Evolutionary conservation across 441 rosid genomes (phyloP).

Genomic region (Adansonia madagascariensis): DNA sequence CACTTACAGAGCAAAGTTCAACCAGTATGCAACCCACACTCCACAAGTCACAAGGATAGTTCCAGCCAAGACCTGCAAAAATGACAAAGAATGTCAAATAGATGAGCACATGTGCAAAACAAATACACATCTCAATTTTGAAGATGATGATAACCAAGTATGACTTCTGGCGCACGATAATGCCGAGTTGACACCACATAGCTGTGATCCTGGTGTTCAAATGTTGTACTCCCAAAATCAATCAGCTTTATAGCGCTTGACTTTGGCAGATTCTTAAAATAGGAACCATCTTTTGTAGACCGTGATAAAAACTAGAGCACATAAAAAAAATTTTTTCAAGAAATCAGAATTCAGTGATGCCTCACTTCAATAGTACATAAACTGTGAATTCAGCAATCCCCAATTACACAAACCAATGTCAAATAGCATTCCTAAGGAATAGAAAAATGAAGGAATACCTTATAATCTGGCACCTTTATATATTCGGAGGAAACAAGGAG

Average conservation of each 20-base stretch:
- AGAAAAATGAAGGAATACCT: slow-evolving; percentile 46
- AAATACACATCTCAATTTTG: neutral
- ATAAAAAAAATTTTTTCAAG: neutral
- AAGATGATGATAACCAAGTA: slow-evolving; percentile 58
- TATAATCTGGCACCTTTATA: slow-evolving; percentile 83
- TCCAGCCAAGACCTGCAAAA: slow-evolving; percentile 87
- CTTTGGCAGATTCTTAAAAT: slow-evolving; percentile 80
- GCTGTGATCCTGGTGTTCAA: slow-evolving; percentile 83
- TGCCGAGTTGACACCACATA: slow-evolving; percentile 90
- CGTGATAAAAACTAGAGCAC: slow-evolving; percentile 58
- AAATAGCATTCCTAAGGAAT: slow-evolving; percentile 12
- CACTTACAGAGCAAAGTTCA: slow-evolving; percentile 87
- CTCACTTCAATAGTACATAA: neutral
- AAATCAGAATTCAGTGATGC: slow-evolving; percentile 15
- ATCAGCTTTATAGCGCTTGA: slow-evolving; percentile 93
- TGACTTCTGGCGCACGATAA: slow-evolving; percentile 95
- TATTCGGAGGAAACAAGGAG: slow-evolving; percentile 84
- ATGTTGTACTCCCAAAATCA: slow-evolving; percentile 94
- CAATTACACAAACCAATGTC: neutral
- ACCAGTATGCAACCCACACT: slow-evolving; percentile 93
- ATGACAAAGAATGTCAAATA: neutral
- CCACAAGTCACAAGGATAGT: slow-evolving; percentile 93
- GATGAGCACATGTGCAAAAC: neutral
- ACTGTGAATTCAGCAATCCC: slow-evolving; percentile 1
- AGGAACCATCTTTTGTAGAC: slow-evolving; percentile 78